Conservation (phyloP, 1,284 basidiomycete genomes). For the Puccinia horiana region DNA sequence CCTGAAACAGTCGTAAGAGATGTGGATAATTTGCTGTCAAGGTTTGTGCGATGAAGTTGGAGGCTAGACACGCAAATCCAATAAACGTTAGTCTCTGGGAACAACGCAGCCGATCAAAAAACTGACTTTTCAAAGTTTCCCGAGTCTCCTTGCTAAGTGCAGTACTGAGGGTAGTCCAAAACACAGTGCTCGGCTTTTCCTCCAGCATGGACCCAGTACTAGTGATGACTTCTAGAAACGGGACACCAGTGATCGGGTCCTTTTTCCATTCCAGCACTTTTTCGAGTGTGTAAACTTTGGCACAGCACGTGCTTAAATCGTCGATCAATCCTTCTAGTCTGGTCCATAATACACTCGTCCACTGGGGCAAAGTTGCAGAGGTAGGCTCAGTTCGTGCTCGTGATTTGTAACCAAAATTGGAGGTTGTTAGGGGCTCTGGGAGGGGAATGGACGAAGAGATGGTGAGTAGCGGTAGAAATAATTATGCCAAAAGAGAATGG, state of each 20-base stretch:
- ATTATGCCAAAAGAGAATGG: neutral
- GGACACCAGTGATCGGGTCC: slow-evolving; percentile 72
- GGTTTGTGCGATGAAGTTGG: slow-evolving; percentile 81
- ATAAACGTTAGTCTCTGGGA: neutral
- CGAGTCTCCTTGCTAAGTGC: slow-evolving; percentile 77
- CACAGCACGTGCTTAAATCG: slow-evolving; percentile 84
- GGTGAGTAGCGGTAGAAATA: neutral
- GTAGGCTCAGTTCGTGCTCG: slow-evolving; percentile 82
- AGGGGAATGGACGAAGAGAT: neutral
- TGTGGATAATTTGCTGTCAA: slow-evolving; percentile 80
- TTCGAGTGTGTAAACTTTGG: slow-evolving; percentile 92
- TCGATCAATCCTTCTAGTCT: slow-evolving; percentile 79
- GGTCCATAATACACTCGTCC: slow-evolving; percentile 76
- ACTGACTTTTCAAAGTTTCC: slow-evolving; percentile 71
- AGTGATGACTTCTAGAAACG: slow-evolving; percentile 89
- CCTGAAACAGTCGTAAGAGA: slow-evolving; percentile 84
- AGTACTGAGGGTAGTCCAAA: slow-evolving; percentile 81
- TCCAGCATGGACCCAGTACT: slow-evolving; percentile 73
- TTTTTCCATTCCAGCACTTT: slow-evolving; percentile 87
- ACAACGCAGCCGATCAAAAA: neutral
- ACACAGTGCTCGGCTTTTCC: slow-evolving; percentile 81
- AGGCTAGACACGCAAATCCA: slow-evolving; percentile 63
- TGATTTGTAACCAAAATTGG: slow-evolving; percentile 69
- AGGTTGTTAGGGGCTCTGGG: slow-evolving; percentile 61
- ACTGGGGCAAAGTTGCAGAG: slow-evolving; percentile 75